Evolutionary conservation across 2,329 filamentous ascomycete genomes (phyloP).

Genomic region (Venturiaceae sp.): DNA sequence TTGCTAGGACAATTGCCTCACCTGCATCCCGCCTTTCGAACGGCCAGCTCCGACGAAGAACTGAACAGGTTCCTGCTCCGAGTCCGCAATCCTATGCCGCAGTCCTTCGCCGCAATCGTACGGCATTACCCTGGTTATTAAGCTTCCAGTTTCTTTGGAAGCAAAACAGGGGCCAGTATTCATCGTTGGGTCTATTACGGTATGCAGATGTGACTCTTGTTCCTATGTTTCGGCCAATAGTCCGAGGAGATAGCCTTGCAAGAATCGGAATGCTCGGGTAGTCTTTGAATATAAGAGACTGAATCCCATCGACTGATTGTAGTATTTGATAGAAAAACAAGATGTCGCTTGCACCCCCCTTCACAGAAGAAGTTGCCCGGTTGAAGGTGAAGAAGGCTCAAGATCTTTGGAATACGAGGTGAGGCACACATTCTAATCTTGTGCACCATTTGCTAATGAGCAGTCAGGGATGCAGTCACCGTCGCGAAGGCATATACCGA

Average conservation of each 20-base stretch:
- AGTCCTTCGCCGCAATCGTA: neutral
- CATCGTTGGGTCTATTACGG: neutral
- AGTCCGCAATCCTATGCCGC: neutral
- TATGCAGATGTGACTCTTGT: neutral
- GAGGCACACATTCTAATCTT: slow-evolving; percentile 6
- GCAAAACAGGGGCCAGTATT: neutral
- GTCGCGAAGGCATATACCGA: slow-evolving; percentile 67
- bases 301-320: neutral
- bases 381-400: slow-evolving; percentile 79
- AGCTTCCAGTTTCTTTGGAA: neutral
- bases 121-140: neutral
- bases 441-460: neutral
- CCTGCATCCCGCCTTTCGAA: neutral
- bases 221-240: neutral
- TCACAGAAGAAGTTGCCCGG: slow-evolving; percentile 61
- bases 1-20: neutral
- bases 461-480: slow-evolving; percentile 47
- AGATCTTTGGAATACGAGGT: slow-evolving; percentile 73
- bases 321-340: neutral
- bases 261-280: neutral
- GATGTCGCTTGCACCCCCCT: slow-evolving; percentile 54
- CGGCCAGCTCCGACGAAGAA: no score
- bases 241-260: neutral
- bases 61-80: no score
- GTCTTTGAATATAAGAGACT: neutral